phyloP scores from a whole-genome alignment of 2,329 filamentous ascomycete species.

The Cladosporium colombiae region DNA sequence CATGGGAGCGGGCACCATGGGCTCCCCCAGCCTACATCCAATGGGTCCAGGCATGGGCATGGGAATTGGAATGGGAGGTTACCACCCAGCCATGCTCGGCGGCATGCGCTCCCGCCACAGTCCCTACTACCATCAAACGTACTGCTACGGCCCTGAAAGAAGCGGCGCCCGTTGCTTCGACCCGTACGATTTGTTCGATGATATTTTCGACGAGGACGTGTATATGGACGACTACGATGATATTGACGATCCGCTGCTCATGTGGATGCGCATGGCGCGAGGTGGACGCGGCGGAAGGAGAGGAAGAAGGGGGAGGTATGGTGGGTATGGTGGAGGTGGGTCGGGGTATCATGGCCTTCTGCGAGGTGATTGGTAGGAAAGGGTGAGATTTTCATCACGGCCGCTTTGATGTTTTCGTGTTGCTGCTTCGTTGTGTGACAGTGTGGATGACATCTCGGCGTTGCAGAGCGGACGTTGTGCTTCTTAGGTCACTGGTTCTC shows the following conservation, averaged over 20 bases:
- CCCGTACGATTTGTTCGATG: constrained; percentile 10
- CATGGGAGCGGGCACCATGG: not conserved
- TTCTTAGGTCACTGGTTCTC: not conserved
- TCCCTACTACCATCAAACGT: not conserved
- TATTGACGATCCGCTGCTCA: constrained; percentile 7
- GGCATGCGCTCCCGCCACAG: constrained; percentile 10
- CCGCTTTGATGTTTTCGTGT: not conserved
- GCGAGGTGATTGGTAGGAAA: no score
- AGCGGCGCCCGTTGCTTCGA: not conserved
- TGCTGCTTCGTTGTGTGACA: no score
- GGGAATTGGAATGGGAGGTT: not conserved
- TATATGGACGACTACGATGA: constrained; percentile 10
- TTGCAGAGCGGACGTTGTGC: not conserved
- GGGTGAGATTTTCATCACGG: no score
- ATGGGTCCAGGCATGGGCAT: constrained; percentile 14
- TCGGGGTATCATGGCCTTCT: not conserved
- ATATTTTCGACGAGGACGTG: not conserved
- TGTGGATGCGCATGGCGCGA: not conserved
- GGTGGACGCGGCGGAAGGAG: not conserved
- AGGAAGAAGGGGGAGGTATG: not conserved
- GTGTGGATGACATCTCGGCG: not conserved
- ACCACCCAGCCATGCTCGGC: constrained; percentile 13
- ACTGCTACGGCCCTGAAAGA: not conserved
- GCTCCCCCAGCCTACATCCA: not conserved
- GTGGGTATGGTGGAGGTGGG: not conserved